Evolutionary conservation across 345 rosid genomes (phyloP).

Genomic region (Aurinia saxatilis): DNA sequence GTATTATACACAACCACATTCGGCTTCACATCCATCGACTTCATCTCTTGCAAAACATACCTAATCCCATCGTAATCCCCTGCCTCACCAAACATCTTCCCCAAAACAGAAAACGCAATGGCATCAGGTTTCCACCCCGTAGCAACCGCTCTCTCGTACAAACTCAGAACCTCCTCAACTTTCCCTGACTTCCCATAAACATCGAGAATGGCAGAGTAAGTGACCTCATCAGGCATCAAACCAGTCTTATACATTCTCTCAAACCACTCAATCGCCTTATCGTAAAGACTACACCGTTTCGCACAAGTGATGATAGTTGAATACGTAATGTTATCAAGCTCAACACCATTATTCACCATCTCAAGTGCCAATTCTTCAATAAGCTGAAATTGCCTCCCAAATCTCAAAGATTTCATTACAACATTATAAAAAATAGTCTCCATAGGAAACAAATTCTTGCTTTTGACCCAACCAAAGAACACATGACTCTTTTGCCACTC

Average conservation of each 20-base stretch:
- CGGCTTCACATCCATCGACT: slow-evolving; percentile 65
- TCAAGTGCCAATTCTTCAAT: slow-evolving; percentile 76
- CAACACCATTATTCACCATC: slow-evolving; percentile 63
- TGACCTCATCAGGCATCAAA: slow-evolving; percentile 92
- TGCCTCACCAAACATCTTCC: slow-evolving; percentile 83
- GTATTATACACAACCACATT: slow-evolving; percentile 79
- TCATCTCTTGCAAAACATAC: slow-evolving; percentile 85
- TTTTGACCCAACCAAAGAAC: slow-evolving; percentile 70
- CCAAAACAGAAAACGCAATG: slow-evolving; percentile 70
- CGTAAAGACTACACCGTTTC: slow-evolving; percentile 56
- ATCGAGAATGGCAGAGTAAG: slow-evolving; percentile 75
- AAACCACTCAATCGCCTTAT: slow-evolving; percentile 90
- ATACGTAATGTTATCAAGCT: slow-evolving; percentile 89
- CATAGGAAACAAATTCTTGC: slow-evolving; percentile 65
- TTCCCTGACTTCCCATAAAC: slow-evolving; percentile 78
- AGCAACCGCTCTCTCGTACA: slow-evolving; percentile 91
- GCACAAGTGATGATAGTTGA: slow-evolving; percentile 92
- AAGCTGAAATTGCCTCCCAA: slow-evolving; percentile 76
- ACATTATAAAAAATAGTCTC: slow-evolving; percentile 79
- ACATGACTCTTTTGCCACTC: slow-evolving; percentile 61
- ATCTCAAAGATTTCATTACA: slow-evolving; percentile 76
- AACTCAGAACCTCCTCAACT: slow-evolving; percentile 76
- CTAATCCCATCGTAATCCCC: slow-evolving; percentile 95
- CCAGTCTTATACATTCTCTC: slow-evolving; percentile 90
- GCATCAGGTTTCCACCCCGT: slow-evolving; percentile 90